Percentiles rank a stretch among this genome's conserved stretches.
Conservation (phyloP, 495 filamentous ascomycete species). For the Penicillium canariense region DNA sequence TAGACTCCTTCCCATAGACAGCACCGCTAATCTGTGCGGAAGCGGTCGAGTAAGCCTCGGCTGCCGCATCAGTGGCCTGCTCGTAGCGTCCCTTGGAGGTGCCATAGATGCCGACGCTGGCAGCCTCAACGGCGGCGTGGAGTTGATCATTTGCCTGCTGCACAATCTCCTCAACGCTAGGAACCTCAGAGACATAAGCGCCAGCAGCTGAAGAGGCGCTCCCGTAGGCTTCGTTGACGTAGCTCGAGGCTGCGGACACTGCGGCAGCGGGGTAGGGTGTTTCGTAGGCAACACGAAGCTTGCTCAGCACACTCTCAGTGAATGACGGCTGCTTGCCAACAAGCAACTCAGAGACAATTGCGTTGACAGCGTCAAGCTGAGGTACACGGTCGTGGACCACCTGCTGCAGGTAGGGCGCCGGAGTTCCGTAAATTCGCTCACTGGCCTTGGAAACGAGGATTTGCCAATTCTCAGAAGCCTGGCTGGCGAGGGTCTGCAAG, state of each 20-base stretch:
- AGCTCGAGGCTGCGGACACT: conserved; percentile 53
- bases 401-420: conserved; percentile 60
- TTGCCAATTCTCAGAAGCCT: conserved; percentile 64
- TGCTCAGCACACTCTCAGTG: conserved; percentile 74
- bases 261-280: conserved; percentile 50
- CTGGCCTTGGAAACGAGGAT: conserved; percentile 63
- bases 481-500: conserved; percentile 47
- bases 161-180: conserved; percentile 58
- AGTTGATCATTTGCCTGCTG: conserved; percentile 54
- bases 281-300: conserved; percentile 64
- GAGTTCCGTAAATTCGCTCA: conserved; percentile 69
- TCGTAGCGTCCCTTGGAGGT: conserved; percentile 53
- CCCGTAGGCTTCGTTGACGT: conserved; percentile 55
- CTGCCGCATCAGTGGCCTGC: conserved; percentile 50
- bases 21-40: conserved; percentile 50
- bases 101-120: conserved; percentile 59
- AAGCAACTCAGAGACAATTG: conserved; percentile 73
- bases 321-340: conserved; percentile 76
- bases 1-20: conserved; percentile 54
- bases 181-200: conserved; percentile 54
- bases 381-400: conserved; percentile 50
- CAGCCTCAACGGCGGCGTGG: conserved; percentile 58
- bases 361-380: conserved; percentile 68
- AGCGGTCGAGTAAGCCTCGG: conserved; percentile 47
- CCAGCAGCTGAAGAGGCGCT: conserved; percentile 54